These are phyloP conservation scores for Apiosordaria backusii DNA, from an alignment of 495 filamentous ascomycete species.

Conservation along the genomic window DNA sequence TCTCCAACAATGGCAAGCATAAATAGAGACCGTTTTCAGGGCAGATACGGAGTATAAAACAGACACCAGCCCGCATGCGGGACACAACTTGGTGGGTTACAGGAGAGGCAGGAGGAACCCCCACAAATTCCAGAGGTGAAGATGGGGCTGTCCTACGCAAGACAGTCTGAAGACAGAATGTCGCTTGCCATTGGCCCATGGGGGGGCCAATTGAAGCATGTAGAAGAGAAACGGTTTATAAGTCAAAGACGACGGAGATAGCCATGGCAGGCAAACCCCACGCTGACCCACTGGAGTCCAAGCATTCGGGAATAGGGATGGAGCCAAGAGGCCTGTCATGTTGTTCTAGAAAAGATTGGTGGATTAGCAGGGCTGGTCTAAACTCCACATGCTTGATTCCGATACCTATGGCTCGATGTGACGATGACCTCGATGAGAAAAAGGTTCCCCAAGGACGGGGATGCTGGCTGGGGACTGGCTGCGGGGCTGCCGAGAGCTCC, in stretches of 20 bases:
- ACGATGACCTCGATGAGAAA: background rate
- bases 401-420: background rate
- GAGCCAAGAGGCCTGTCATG: background rate
- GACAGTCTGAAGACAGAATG: background rate
- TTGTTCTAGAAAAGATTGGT: background rate
- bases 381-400: background rate
- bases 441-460: background rate
- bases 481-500: constrained; percentile 1
- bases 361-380: background rate
- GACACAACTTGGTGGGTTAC: background rate
- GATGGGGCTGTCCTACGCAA: background rate
- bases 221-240: background rate
- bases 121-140: background rate
- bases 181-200: too few species aligned
- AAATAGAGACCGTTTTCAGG: background rate
- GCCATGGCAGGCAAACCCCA: background rate
- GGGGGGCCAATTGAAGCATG: background rate
- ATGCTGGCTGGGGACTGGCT: background rate
- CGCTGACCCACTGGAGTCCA: background rate
- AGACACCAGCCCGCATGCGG: background rate
- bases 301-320: background rate
- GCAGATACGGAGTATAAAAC: background rate
- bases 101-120: background rate
- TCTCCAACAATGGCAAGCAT: background rate
- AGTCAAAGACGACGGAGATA: background rate